phyloP scores from a whole-genome alignment of 352 stramenopile genomes.

The Globisporangium perplexum region DNA sequence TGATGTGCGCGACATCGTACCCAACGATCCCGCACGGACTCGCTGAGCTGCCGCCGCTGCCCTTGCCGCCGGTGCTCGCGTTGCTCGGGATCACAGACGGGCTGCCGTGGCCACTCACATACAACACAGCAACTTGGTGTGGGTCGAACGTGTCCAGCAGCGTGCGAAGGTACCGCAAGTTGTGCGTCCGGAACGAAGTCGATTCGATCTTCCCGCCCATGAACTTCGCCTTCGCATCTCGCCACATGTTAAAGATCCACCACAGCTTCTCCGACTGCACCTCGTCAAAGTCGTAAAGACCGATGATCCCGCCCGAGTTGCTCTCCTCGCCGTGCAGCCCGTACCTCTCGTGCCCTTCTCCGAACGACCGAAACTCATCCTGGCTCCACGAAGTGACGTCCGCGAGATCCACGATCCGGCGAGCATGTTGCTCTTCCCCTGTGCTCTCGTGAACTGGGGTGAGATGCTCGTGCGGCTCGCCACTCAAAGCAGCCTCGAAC shows the following conservation, averaged over 20 bases:
- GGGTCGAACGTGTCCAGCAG: conserved; percentile 74
- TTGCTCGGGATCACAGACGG: conserved; percentile 25
- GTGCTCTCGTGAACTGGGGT: conserved; percentile 20
- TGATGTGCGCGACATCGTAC: conserved; percentile 76
- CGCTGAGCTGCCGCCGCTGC: neutral
- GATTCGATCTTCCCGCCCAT: conserved; percentile 67
- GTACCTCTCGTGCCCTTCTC: conserved; percentile 18
- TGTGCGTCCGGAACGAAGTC: conserved; percentile 54
- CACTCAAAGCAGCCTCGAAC: neutral
- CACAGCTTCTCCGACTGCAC: conserved; percentile 76
- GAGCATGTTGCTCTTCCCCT: neutral
- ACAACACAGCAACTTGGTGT: conserved; percentile 73
- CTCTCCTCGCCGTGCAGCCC: conserved; percentile 37
- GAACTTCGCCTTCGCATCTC: conserved; percentile 59
- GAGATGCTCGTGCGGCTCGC: conserved; percentile 12
- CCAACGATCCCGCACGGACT: conserved; percentile 39
- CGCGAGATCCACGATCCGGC: conserved; percentile 49
- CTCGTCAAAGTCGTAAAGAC: conserved; percentile 76
- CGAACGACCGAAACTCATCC: conserved; percentile 18
- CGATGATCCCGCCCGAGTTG: conserved; percentile 47
- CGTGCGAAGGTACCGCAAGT: conserved; percentile 62
- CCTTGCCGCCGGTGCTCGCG: neutral
- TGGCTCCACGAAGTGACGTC: conserved; percentile 37
- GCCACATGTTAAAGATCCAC: conserved; percentile 81
- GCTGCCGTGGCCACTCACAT: conserved; percentile 24